Evolutionary conservation across 2,329 filamentous ascomycete species (phyloP).

Genomic region (Coleophoma eucalyptorum): DNA sequence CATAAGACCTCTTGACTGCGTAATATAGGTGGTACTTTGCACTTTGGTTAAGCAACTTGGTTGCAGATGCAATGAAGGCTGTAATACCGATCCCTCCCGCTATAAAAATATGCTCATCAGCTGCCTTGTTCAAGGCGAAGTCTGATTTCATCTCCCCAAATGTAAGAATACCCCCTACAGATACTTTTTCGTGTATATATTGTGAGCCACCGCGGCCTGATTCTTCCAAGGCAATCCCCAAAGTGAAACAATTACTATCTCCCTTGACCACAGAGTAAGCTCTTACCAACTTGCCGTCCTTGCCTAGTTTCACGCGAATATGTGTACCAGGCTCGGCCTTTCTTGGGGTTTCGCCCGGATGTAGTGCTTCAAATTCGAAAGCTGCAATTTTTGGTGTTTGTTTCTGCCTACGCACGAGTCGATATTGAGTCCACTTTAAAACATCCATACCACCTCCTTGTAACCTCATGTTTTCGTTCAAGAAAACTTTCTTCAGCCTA

Average conservation of each 20-base stretch:
- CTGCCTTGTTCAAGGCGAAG: slow-evolving; percentile 38
- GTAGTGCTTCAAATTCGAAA: slow-evolving; percentile 45
- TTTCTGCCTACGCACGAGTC: slow-evolving; percentile 40
- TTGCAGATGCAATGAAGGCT: slow-evolving; percentile 51
- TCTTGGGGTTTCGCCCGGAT: slow-evolving; percentile 23
- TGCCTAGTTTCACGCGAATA: slow-evolving; percentile 49
- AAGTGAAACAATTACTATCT: slow-evolving; percentile 33
- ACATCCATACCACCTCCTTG: slow-evolving; percentile 2
- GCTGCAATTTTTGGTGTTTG: slow-evolving; percentile 48
- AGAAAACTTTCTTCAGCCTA: slow-evolving; percentile 15
- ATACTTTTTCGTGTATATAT: slow-evolving; percentile 47
- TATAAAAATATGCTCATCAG: slow-evolving; percentile 56
- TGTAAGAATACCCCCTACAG: slow-evolving; percentile 43
- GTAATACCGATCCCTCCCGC: slow-evolving; percentile 63
- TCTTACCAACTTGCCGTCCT: slow-evolving; percentile 42
- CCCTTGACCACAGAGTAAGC: slow-evolving; percentile 51
- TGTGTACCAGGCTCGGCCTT: slow-evolving; percentile 41
- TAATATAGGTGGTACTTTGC: slow-evolving; percentile 51
- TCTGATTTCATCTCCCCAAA: slow-evolving; percentile 45
- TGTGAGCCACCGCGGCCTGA: slow-evolving; percentile 53
- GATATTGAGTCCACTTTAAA: slow-evolving; percentile 27
- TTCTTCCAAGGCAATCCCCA: slow-evolving; percentile 53
- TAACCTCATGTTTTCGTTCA: slow-evolving; percentile 12
- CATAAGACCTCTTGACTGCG: slow-evolving; percentile 44
- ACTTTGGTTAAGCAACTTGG: slow-evolving; percentile 36